phyloP scores from a whole-genome alignment of 768 basidiomycete species.

The Serendipita indica region DNA sequence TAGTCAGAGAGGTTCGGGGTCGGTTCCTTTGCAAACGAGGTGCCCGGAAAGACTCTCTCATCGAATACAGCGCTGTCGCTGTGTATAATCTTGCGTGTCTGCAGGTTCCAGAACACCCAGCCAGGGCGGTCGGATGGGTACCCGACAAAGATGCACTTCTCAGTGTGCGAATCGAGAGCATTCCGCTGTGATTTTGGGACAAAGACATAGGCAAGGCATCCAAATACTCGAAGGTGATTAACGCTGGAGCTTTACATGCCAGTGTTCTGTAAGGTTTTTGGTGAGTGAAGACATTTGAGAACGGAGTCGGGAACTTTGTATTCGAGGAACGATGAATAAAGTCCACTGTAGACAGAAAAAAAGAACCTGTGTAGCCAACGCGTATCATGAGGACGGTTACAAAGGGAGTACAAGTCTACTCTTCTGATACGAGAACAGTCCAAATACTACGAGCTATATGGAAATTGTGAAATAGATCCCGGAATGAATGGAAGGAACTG shows the following conservation, averaged over 20 bases:
- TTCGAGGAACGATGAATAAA: too few species aligned
- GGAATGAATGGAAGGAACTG: too few species aligned
- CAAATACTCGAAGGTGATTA: slow-evolving; percentile 14
- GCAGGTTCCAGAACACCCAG: slow-evolving; percentile 25
- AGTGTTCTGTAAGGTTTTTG: too few species aligned
- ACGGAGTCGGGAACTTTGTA: too few species aligned
- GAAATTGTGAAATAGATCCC: too few species aligned
- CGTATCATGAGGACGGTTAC: too few species aligned
- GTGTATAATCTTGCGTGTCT: slow-evolving; percentile 20
- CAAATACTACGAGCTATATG: too few species aligned
- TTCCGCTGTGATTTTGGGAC: not conserved
- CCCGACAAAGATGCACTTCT: slow-evolving; percentile 27
- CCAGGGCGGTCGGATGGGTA: slow-evolving; percentile 23
- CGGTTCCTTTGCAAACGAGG: not conserved
- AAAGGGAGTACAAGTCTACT: too few species aligned
- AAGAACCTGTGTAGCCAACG: too few species aligned
- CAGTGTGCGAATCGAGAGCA: not conserved
- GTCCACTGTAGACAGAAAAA: too few species aligned
- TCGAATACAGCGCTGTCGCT: slow-evolving; percentile 23
- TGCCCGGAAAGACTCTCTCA: slow-evolving; percentile 20
- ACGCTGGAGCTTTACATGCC: not conserved
- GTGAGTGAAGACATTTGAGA: too few species aligned
- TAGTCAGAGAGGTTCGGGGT: not conserved
- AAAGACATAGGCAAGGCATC: not conserved
- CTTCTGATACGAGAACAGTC: too few species aligned